Evolutionary conservation across 306 rosid species (phyloP), one percentile per base, ranked within the genome.

Genomic region (Trifolium pratense): DNA sequence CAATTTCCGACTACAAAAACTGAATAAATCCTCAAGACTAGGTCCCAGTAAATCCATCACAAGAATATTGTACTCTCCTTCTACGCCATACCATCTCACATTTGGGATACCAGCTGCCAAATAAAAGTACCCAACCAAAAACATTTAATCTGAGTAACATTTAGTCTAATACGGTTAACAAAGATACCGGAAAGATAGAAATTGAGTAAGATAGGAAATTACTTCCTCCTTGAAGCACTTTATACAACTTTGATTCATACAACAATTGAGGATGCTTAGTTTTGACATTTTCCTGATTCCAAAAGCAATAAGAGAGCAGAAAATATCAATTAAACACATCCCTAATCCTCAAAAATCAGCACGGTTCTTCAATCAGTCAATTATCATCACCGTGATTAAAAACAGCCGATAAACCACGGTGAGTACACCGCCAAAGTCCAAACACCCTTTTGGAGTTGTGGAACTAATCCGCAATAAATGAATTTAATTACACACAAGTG

Each of bases 221-320:
- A 94, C 98, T 91, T 94, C 98, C 97, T 88, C 97, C 98, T 72
- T 91, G 96, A 17, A 94, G 89, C 76, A 94, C 89, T 84, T 87
- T 94, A 75, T 94, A 94, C 77, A 94, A 70, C 86, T 91, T 94
- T 17, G 97, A 89, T 71, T 94, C 97, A 81, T 94, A 91, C 71
- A 91, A 80, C 86, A 91, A 80, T 53, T 94, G 98, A 15, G 98
- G 97, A 81, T 94, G 98, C 84, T 91, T 94, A 56, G 98, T 91
- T 90, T 94, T 94, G 83, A 86, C 70, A 81, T 70, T 91, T 89
- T 94, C 97, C 96, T 94, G 90, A 60, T 73, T 73, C 67, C 60
- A 75, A 76, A 76, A 32, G 64, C 18, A 78, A 73, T 48, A 4
- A 49, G 68, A 74, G 63, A 55, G 17, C 57, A 61, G 14, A 13